phyloP scores from a whole-genome alignment of 2,329 filamentous ascomycete species.

The Aulographum hederae region DNA sequence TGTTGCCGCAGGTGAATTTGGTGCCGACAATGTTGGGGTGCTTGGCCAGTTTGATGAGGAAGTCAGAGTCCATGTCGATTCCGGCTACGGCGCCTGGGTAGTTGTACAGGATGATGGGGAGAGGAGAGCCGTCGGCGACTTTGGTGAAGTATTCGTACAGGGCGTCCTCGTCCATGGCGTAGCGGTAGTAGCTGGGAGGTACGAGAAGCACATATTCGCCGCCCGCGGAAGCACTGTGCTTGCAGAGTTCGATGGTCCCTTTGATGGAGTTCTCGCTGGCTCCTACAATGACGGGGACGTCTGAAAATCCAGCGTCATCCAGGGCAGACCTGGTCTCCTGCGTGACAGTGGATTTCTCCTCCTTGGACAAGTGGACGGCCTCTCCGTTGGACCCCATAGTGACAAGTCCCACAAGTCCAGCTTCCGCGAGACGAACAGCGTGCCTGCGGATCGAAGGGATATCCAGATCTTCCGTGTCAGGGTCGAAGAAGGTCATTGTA shows the following conservation, averaged over 20 bases:
- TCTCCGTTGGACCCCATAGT: constrained; percentile 86
- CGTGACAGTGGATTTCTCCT: constrained; percentile 61
- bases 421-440: constrained; percentile 56
- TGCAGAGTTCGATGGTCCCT: constrained; percentile 59
- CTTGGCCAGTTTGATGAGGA: constrained; percentile 59
- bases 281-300: constrained; percentile 67
- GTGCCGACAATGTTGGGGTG: constrained; percentile 76
- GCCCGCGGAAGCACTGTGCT: constrained; percentile 46
- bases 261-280: constrained; percentile 67
- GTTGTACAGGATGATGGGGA: constrained; percentile 78
- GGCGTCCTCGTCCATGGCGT: constrained; percentile 54
- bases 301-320: constrained; percentile 57
- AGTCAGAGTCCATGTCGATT: constrained; percentile 78
- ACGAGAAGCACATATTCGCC: constrained; percentile 68
- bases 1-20: constrained; percentile 86
- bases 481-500: constrained; percentile 80
- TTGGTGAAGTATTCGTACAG: constrained; percentile 55
- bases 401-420: constrained; percentile 64
- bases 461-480: constrained; percentile 69
- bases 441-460: constrained; percentile 64
- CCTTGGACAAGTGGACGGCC: constrained; percentile 63
- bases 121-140: constrained; percentile 56
- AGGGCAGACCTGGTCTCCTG: constrained; percentile 64
- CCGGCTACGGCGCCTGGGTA: constrained; percentile 76
- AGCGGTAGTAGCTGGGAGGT: constrained; percentile 68